These are phyloP conservation scores for Rosa chinensis DNA, from an alignment of 306 rosid genomes.

Conservation along the genomic window DNA sequence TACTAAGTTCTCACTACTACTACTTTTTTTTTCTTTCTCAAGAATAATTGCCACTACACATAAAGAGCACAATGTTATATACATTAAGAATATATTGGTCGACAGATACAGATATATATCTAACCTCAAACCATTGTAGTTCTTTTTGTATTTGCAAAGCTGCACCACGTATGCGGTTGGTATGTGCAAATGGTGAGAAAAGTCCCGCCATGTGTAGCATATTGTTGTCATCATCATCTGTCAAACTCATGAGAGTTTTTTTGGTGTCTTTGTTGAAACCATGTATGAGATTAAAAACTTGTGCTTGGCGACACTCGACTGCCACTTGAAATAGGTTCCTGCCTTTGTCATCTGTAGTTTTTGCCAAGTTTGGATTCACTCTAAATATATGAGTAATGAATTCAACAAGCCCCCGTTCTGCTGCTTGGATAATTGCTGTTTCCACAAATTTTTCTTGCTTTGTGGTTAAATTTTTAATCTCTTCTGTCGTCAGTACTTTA, in stretches of 20 bases:
- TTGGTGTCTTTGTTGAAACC: neutral
- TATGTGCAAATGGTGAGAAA: neutral
- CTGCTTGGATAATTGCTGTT: neutral
- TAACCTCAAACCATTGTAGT: conserved; percentile 1
- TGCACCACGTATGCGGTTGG: conserved; percentile 7
- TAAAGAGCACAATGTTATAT: no score
- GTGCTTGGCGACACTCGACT: neutral
- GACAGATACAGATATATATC: no score
- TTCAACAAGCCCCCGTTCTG: neutral
- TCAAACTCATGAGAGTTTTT: neutral
- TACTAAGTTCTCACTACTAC: no score
- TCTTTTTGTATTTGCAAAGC: conserved; percentile 15
- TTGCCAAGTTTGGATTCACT: neutral
- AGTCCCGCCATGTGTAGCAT: conserved; percentile 7
- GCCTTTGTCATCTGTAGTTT: no score
- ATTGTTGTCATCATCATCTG: neutral
- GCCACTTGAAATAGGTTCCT: neutral
- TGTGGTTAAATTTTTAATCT: no score
- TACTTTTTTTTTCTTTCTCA: no score
- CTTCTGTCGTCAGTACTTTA: neutral
- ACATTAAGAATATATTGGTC: no score
- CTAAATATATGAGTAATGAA: neutral
- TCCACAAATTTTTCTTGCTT: neutral
- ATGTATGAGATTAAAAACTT: conserved; percentile 2
- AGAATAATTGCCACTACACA: no score